A percentile compares a stretch with the other conserved stretches of the same genome.
These are phyloP conservation scores for Phanerodontia chrysosporium DNA, from an alignment of 768 basidiomycete genomes.

Conservation along the genomic window DNA sequence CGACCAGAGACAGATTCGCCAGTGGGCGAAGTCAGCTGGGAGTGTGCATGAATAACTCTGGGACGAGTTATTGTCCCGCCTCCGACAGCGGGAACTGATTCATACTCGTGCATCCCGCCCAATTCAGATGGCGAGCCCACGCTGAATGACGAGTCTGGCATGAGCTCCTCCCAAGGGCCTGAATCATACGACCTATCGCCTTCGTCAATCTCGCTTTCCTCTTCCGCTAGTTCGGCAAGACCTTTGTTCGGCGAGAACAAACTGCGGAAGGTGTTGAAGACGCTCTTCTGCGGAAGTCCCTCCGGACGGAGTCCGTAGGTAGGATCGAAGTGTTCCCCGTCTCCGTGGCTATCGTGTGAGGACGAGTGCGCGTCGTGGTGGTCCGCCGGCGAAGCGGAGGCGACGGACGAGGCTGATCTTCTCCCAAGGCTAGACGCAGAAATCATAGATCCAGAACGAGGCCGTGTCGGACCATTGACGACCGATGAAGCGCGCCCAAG, in stretches of 20 bases:
- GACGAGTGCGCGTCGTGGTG: slow-evolving; percentile 22
- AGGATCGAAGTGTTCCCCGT: slow-evolving; percentile 88
- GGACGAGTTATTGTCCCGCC: slow-evolving; percentile 86
- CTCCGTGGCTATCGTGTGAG: slow-evolving; percentile 27
- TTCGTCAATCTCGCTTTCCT: slow-evolving; percentile 40
- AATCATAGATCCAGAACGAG: slow-evolving; percentile 19
- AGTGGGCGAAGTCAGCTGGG: slow-evolving; percentile 54
- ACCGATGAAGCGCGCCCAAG: slow-evolving; percentile 7
- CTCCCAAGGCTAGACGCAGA: slow-evolving; percentile 21
- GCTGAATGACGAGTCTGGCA: slow-evolving; percentile 32
- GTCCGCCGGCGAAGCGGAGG: slow-evolving; percentile 4
- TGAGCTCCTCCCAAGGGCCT: slow-evolving; percentile 65
- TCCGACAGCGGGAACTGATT: slow-evolving; percentile 88
- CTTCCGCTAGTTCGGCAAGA: slow-evolving; percentile 79
- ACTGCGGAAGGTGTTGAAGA: slow-evolving; percentile 73
- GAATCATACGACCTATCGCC: slow-evolving; percentile 58
- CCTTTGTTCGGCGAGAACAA: slow-evolving; percentile 63
- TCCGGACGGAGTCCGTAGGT: slow-evolving; percentile 95
- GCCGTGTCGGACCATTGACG: slow-evolving; percentile 2
- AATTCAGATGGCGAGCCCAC: slow-evolving; percentile 41
- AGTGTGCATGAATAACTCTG: slow-evolving; percentile 81
- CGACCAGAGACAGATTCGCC: slow-evolving; percentile 21
- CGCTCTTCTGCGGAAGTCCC: slow-evolving; percentile 79
- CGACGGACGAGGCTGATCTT: slow-evolving; percentile 14
- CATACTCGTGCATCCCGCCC: slow-evolving; percentile 58